Evolutionary conservation across 495 filamentous ascomycete species (phyloP), one percentile per base, ranked within the genome.

Genomic region (Xylaria flabelliformis): DNA sequence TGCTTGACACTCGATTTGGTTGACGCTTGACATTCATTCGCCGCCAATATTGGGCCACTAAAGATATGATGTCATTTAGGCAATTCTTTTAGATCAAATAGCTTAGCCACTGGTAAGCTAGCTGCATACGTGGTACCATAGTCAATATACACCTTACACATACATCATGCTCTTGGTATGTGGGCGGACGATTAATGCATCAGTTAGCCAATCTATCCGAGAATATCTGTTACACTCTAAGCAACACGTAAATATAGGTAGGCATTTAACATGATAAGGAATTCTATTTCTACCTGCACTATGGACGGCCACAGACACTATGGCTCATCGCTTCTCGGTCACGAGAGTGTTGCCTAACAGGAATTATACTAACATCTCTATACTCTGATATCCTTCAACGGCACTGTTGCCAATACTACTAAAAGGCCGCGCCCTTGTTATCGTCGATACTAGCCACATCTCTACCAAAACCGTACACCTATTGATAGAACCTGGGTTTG

Each of bases 351-450:
- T 32, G 19, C 26, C 26, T 56, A 56, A 56, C 26, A 56, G 15
- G 13, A 32, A 15, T 56, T 17, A 56, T 32, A 44, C 55, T 56
- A 19, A 9, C 44, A 61, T 62, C 29, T 61, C 41, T 61, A 69
- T 69, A 48, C 26, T 61, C 41, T 46, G 24, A 61, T 32, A 12
- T 69, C 13, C 29, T 69, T 26, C 39, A 29, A 41, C 8, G 19
- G 42, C 34, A 1, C 3, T 69, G 7, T 50, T 53, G 42, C 46
- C 51, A 36, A 56, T 32, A 51, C 55, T 64, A 50, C 55, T n/a
- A 53, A 59, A 17, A 19, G 32, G 39, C 1, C 32, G 39, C 44
- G 36, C 5, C n/a, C 36, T 21, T 58, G 15, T 26, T 53, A 21
- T 17, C 66, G 46, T 42, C 29, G 53, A 4, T 56, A 32, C 17